A percentile compares a stretch with the other conserved stretches of the same genome.
Conservation (phyloP, 2,329 filamentous ascomycete genomes). For the Penicillium sp. region DNA sequence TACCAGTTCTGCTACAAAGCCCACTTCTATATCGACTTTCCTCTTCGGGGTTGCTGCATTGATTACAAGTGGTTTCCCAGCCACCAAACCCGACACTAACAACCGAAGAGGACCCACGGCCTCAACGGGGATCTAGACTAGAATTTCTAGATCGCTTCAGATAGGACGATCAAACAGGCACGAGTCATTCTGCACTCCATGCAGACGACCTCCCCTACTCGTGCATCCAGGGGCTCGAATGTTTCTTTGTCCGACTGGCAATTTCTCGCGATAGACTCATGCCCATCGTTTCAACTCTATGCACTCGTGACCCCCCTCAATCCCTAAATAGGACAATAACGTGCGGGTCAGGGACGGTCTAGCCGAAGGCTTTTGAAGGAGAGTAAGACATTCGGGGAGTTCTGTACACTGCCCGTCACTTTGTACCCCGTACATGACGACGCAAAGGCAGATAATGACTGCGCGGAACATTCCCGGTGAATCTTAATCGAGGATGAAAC, state of each 20-base stretch:
- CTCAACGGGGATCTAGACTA: constrained; percentile 7
- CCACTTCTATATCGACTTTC: background rate
- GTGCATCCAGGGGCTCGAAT: constrained; percentile 1
- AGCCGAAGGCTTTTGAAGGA: background rate
- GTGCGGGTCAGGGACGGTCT: constrained; percentile 2
- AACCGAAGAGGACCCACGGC: constrained; percentile 10
- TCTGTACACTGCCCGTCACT: background rate
- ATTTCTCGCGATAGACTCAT: constrained; percentile 15
- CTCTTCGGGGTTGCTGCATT: constrained; percentile 10
- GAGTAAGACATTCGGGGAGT: constrained; percentile 10
- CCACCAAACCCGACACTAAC: constrained; percentile 2
- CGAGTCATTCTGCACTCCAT: constrained; percentile 17
- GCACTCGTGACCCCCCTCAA: background rate
- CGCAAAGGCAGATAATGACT: background rate
- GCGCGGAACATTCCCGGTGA: background rate
- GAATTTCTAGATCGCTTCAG: constrained; percentile 37
- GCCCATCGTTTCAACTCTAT: background rate
- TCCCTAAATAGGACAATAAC: constrained; percentile 2
- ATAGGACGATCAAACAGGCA: constrained; percentile 32
- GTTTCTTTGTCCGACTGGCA: constrained; percentile 8
- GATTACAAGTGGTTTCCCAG: background rate
- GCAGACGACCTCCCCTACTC: constrained; percentile 3
- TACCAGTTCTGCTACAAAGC: background rate
- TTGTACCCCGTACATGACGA: background rate
- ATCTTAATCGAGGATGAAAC: constrained; percentile 16